These are phyloP conservation scores for Endocarpon pusillum DNA, from an alignment of 495 filamentous ascomycete genomes.

Conservation along the genomic window DNA sequence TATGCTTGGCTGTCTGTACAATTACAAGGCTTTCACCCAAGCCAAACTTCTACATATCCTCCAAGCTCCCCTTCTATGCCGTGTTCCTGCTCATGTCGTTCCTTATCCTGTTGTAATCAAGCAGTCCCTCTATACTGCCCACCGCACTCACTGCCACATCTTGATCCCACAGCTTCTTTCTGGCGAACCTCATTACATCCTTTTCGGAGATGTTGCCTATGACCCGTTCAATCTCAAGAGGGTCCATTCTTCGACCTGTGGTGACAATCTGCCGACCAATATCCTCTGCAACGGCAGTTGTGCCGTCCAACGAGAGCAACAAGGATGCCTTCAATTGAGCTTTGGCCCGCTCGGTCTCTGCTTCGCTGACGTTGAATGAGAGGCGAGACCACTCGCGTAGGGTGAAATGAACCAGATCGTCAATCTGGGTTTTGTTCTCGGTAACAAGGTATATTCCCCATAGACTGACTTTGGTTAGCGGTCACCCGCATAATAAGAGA, in stretches of 20 bases:
- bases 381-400: constrained; percentile 96
- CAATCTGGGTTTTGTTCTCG: constrained; percentile 68
- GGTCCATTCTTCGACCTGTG: constrained; percentile 75
- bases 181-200: constrained; percentile 91
- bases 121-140: constrained; percentile 73
- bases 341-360: constrained; percentile 96
- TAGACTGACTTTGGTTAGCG: constrained; percentile 41
- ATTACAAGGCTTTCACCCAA: no score
- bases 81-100: constrained; percentile 79
- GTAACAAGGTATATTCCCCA: constrained; percentile 99
- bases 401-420: constrained; percentile 94
- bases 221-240: constrained; percentile 84
- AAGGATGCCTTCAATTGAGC: constrained; percentile 97
- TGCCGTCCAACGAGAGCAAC: constrained; percentile 90
- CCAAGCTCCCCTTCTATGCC: constrained; percentile 26
- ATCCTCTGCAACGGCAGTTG: constrained; percentile 92
- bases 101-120: constrained; percentile 82
- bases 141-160: constrained; percentile 87
- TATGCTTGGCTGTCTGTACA: no score
- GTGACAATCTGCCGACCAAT: constrained; percentile 97
- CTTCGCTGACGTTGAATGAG: constrained; percentile 63
- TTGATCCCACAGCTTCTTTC: constrained; percentile 86
- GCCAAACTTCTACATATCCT: constrained; percentile 8
- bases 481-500: not conserved
- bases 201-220: constrained; percentile 82